Evolutionary conservation across 306 rosid species (phyloP), one percentile per base, ranked within the genome.

Genomic region (Cucumis hystrix): DNA sequence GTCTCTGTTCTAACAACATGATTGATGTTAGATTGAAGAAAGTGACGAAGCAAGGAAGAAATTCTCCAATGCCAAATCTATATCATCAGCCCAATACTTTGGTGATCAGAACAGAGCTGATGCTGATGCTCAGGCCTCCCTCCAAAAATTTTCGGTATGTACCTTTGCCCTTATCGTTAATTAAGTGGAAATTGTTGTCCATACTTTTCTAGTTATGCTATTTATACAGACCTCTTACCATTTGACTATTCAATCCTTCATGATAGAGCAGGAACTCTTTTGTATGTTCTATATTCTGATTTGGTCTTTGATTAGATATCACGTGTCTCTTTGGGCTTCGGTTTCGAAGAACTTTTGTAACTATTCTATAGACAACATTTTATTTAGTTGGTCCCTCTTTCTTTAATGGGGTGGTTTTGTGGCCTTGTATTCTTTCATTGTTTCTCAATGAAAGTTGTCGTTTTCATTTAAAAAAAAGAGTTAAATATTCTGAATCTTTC

Each of bases 31-130:
- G 93, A 79, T 90, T 79, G 86, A 89, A 83, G 97, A 95, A 83
- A 82, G 93, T 49, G 91, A 95, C 79, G 98, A 92, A 85, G 98
- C 97, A 66, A 87, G 97, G 85, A 92, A 89, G 91, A 95, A 95
- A 86, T 95, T 95, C 86, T 77, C 97, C 82, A 95, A 95, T 85
- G 98, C 98, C 71, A 95, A 92, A 84, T 95, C 97, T 61, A 95
- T 95, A 81, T 92, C 98, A 47, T 95, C 98, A 7, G 89, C 93
- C 56, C 98, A 95, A 85, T 92, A 76, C 83, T 95, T 92, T 68
- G 98, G 98, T 78, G 97, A 92, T 83, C 95, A 89, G 81, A 86
- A 71, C 87, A 90, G 81, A 86, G 87, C 86, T 72, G 93, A 90
- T 68, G 74, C 72, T 72, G 98, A 96, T 0, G 84, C 93, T 76